Percentiles rank a stretch among this genome's conserved stretches.
Conservation (phyloP, 257 asterid species). For the Forsythia suspensa region DNA sequence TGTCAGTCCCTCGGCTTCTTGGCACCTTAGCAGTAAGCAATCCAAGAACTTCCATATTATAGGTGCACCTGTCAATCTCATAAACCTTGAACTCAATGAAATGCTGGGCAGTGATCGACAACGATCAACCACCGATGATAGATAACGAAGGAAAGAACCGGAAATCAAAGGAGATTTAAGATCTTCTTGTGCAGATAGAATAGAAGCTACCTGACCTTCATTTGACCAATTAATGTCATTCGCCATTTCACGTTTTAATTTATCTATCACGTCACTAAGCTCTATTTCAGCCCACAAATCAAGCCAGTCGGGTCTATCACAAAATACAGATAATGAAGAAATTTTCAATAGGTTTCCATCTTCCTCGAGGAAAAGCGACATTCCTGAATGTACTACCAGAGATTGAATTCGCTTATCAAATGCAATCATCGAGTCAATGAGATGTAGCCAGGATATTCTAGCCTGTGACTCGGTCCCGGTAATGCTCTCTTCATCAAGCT, state of each 20-base stretch:
- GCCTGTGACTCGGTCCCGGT: constrained; percentile 51
- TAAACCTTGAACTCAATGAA: constrained; percentile 72
- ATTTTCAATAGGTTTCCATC: constrained; percentile 62
- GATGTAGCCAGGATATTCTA: constrained; percentile 73
- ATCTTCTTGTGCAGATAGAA: constrained; percentile 60
- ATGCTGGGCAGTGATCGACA: constrained; percentile 77
- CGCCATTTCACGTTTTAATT: constrained; percentile 62
- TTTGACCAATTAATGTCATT: constrained; percentile 71
- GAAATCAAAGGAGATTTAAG: constrained; percentile 69
- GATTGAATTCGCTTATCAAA: constrained; percentile 74
- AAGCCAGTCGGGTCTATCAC: constrained; percentile 97
- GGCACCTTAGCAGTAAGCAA: constrained; percentile 70
- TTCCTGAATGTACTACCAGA: constrained; percentile 70
- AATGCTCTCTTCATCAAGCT: constrained; percentile 60
- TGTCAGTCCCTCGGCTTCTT: constrained; percentile 95
- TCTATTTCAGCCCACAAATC: constrained; percentile 90
- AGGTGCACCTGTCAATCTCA: constrained; percentile 54
- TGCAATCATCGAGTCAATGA: constrained; percentile 78
- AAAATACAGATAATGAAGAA: constrained; percentile 73
- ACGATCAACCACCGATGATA: constrained; percentile 65
- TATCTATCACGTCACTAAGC: constrained; percentile 57
- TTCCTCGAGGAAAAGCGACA: constrained; percentile 59
- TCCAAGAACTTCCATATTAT: constrained; percentile 56
- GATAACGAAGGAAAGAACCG: constrained; percentile 47
- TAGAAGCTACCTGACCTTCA: constrained; percentile 36